Evolutionary conservation across 768 basidiomycete species (phyloP), one percentile per base, ranked within the genome.

Genomic region (Macrolepiota albuminosa): DNA sequence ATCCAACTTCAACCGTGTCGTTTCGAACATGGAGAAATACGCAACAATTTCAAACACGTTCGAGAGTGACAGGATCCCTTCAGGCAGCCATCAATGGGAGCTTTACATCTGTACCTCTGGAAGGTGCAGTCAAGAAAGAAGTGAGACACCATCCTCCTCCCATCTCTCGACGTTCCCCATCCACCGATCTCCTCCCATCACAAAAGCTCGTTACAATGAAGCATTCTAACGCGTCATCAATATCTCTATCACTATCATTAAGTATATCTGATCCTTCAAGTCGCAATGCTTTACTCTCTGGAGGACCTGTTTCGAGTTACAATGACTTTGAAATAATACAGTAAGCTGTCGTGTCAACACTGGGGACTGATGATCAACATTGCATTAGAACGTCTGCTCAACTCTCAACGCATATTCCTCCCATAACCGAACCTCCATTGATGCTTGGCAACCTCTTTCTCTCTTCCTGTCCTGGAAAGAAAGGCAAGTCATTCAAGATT

Each of bases 391-490:
- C 36, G 4, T 55, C n/a, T 29, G 4, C 31, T 16, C 31, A 51
- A 47, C 56, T 43, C 51, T 29, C 66, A 56, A 21, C 53, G 5
- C 33, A 46, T 14, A 29, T 39, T 29, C 18, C 43, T 56, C 47
- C 57, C 53, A 54, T 56, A 46, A 29, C 45, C 18, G 47, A 54
- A 36, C 61, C 60, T 2, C 54, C 61, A 58, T 72, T 74, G 33
- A 67, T 67, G 13, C 73, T 96, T 9, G 95, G 95, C n/a, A 98
- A 98, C 71, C 74, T 98, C 24, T 81, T 88, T 54, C 72, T 98
- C 36, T 93, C 91, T 6, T 94, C 91, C 6, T 98, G 96, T 75
- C 95, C 95, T 2, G 95, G 95, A 4, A 98, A 98, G 73, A 94
- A 97, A 81, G 87, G 89, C 87, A 34, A 10, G 72, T 21, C 48